Conservation (phyloP, 805 yeast genomes). For the Ogataea methanolica region DNA sequence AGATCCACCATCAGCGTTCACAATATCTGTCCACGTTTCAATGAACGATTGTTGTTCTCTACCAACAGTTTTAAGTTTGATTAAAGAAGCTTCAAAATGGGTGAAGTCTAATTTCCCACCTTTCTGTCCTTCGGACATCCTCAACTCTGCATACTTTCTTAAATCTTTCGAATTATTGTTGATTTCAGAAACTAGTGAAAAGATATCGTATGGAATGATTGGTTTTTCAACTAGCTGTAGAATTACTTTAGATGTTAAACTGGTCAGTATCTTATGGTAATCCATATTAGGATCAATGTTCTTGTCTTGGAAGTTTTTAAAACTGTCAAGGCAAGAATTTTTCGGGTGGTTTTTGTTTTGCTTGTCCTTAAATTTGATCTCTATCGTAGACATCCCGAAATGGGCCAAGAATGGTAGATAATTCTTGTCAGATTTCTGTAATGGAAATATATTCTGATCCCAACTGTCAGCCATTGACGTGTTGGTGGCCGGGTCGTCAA, state of each 20-base stretch:
- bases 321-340: conserved; percentile 59
- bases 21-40: conserved; percentile 58
- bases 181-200: conserved; percentile 40
- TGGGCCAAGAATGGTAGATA: conserved; percentile 61
- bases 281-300: conserved; percentile 53
- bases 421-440: conserved; percentile 44
- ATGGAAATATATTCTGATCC: conserved; percentile 14
- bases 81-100: conserved; percentile 24
- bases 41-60: conserved; percentile 50
- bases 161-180: conserved; percentile 44
- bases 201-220: conserved; percentile 62
- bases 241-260: conserved; percentile 47
- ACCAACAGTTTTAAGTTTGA: conserved; percentile 40
- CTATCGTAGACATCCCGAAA: conserved; percentile 68
- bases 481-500: conserved; percentile 23
- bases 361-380: conserved; percentile 40
- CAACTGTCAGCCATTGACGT: conserved; percentile 18
- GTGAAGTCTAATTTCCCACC: conserved; percentile 20
- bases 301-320: conserved; percentile 44
- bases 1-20: conserved; percentile 47
- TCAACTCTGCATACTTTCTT: conserved; percentile 30
- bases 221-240: conserved; percentile 73
- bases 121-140: conserved; percentile 2
- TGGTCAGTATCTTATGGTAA: conserved; percentile 51
- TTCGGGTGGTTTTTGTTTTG: conserved; percentile 36